Evolutionary conservation across 2,329 filamentous ascomycete genomes (phyloP).

Genomic region (Ceratocystis destructans): DNA sequence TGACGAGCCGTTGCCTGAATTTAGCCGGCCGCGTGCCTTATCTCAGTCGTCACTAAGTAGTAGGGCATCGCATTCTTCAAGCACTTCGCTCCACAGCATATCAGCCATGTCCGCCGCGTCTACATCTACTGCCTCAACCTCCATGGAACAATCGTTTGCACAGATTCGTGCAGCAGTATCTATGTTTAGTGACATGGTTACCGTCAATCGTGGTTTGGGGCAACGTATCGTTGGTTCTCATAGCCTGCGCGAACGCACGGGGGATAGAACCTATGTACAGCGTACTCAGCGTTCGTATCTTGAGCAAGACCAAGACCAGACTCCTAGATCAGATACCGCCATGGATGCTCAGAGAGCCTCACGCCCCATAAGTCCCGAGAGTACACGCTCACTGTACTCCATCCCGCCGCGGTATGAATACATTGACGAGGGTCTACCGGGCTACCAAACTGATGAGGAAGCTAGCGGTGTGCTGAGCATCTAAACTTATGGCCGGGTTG

Average conservation of each 20-base stretch:
- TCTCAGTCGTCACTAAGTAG: constrained; percentile 13
- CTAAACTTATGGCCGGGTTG: background rate
- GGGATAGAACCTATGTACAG: background rate
- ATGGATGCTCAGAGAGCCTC: background rate
- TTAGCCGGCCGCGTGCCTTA: constrained; percentile 6
- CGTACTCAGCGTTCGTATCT: background rate
- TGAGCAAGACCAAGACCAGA: background rate
- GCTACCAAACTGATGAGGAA: constrained; percentile 20
- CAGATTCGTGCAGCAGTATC: constrained; percentile 34
- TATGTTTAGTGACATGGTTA: constrained; percentile 34
- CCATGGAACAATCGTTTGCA: constrained; percentile 38
- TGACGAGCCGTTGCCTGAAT: background rate
- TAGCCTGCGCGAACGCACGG: constrained; percentile 4
- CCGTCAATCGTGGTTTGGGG: constrained; percentile 30
- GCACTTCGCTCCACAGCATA: constrained; percentile 8
- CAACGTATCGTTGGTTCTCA: constrained; percentile 15
- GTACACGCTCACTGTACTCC: constrained; percentile 15
- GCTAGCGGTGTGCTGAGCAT: background rate
- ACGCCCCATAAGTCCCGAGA: constrained; percentile 15
- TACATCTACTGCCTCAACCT: constrained; percentile 22
- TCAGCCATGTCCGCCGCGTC: constrained; percentile 9
- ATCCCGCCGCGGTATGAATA: constrained; percentile 19
- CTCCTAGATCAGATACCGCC: background rate
- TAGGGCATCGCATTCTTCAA: constrained; percentile 1
- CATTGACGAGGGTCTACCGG: constrained; percentile 21